Base-by-base conservation (phyloP, 2,329 filamentous ascomycete species). In the Botryotinia convoluta region DNA sequence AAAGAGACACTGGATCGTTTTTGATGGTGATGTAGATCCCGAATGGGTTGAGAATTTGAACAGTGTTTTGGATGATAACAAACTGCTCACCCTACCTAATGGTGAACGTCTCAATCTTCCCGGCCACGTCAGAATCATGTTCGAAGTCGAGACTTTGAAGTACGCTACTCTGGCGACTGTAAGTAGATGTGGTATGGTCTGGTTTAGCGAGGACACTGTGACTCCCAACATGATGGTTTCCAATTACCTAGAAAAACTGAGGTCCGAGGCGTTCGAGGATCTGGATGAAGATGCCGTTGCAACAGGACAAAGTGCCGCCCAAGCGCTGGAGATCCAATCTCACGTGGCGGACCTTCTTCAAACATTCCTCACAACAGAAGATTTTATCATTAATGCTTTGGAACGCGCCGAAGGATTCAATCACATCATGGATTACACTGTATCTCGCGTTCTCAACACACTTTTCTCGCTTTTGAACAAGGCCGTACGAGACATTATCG, bases 11-110 rank as follows among this genome's bases (percentile, higher is more conserved):
- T 99, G 96, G 96, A 98, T 99, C 79, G 93, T 99, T 8, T 99
- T 99, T 79, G 96, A 99, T 82, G 97, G 96, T 75, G 96, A 99
- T 82, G 96, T 99, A 75, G 96, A 99, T 82, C 96, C 96, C 1
- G 97, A 98, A 83, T 99, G 96, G 96, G 96, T 99, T 77, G 96
- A 99, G 82, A 99, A 99, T 82, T 86, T 99, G 87, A 99, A 99
- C 90, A 97, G 93, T 87, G 97, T 99, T 73, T 89, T 99, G 60
- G 96, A 99, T 80, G 96, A 99, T 84, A 99, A 99, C 86, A 99
- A 98, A 83, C 87, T 99, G 60, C 89, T 99, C 45, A 99, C 96
- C 0, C 85, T 99, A 77, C 97, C 96, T 42, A 99, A 99, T 78
- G 96, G 96, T 84, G 96, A 99, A 84, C 95, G 96, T 86, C 91